Conservation (phyloP, 169 alveolate genomes). For the Amoebophrya sp. region DNA sequence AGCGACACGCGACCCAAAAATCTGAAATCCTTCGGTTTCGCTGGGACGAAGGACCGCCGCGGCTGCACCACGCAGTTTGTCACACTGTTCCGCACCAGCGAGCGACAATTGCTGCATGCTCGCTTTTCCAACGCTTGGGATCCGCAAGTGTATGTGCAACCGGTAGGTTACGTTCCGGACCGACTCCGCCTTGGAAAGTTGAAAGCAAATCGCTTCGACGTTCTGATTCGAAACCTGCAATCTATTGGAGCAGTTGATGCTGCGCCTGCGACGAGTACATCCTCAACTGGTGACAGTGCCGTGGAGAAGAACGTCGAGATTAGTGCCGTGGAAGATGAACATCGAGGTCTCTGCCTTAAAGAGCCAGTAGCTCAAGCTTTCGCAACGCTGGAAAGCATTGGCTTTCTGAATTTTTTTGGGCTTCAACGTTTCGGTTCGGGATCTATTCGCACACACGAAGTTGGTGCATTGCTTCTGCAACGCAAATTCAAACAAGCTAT, state of each 20-base stretch:
- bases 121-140: not conserved
- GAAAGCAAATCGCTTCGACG: not conserved
- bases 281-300: no score
- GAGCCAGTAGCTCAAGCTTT: no score
- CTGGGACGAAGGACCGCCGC: constrained; percentile 6
- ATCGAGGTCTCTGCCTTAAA: no score
- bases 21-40: not conserved
- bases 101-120: not conserved
- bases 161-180: not conserved
- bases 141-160: not conserved
- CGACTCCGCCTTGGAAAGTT: not conserved
- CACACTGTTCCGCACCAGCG: not conserved
- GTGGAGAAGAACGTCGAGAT: no score
- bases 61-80: constrained; percentile 18
- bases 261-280: no score
- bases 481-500: not conserved
- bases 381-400: not conserved
- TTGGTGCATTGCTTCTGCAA: not conserved
- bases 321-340: no score
- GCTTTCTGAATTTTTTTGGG: not conserved
- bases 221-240: not conserved
- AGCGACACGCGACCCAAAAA: not conserved
- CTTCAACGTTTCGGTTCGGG: constrained; percentile 14
- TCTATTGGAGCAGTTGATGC: no score
- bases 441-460: not conserved